Evolutionary conservation across 257 asterid species (phyloP), one percentile per base, ranked within the genome.

Genomic region (Solanum peruvianum): DNA sequence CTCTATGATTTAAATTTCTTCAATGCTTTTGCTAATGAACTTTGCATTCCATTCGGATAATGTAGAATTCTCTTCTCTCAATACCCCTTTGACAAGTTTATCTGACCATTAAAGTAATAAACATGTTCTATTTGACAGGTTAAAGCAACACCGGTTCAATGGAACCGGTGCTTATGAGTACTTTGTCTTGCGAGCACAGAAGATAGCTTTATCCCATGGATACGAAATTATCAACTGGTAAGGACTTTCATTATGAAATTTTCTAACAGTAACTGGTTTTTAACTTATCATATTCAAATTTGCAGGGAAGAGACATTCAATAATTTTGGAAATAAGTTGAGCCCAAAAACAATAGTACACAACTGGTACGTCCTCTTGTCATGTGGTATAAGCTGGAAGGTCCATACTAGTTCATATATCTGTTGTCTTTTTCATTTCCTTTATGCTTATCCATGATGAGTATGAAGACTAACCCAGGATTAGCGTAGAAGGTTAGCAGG

Each of bases 301-400:
- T 49, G 64, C 91, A 96, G 99, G 99, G 99, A 97, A 91, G 99
- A 97, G 92, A 97, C 98, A 1, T 97, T 97, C 92, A 94, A 94
- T 91, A 91, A 94, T 91, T 97, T 97, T 15, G 99, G 99, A 41
- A 93, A 88, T 82, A 95, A 97, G 89, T 88, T 97, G 96, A 92
- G 89, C 94, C 96, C 89, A 20, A 94, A 94, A 91, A 95, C 99
- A 3, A 90, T 97, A 56, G 92, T 97, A 77, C 99, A 97, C 89
- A 94, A 97, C 87, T 97, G 99, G 99, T 95, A 92, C 49, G 93
- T 62, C 58, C 64, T 44, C 70, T 85, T 85, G 64, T 16, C 18
- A 3, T 3, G 7, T 78, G 62, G 39, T 77, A 44, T 77, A 45
- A 25, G 64, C 84, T 80, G 18, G 42, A 45, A 47, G 66, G 11